Evolutionary conservation across 2,329 filamentous ascomycete species (phyloP).

Genomic region (Domatiomyces globalis): DNA sequence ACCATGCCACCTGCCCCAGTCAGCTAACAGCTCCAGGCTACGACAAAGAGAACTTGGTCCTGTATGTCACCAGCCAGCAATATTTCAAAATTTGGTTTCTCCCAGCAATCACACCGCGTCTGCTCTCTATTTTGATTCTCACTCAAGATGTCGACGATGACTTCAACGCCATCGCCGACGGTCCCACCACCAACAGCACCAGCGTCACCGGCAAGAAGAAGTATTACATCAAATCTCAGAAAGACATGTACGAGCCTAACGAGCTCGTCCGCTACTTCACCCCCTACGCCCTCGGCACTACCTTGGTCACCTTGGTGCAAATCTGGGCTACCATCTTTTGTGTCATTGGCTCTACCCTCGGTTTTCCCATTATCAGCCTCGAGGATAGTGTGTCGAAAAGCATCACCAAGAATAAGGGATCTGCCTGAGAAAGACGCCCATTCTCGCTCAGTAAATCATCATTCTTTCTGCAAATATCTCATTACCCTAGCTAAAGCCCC

Average conservation of each 20-base stretch:
- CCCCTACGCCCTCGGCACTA: conserved; percentile 42
- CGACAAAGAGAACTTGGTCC: conserved; percentile 48
- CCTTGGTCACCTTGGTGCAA: conserved; percentile 49
- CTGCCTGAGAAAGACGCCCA: no score
- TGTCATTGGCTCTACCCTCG: conserved; percentile 40
- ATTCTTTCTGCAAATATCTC: conserved; percentile 24
- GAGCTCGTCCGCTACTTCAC: conserved; percentile 61
- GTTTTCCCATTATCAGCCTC: background rate
- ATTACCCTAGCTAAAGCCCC: conserved; percentile 12
- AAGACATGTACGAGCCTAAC: conserved; percentile 67
- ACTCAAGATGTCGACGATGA: conserved; percentile 16
- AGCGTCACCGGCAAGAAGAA: conserved; percentile 15
- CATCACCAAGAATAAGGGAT: background rate
- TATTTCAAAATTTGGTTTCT: conserved; percentile 64
- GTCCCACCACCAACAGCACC: conserved; percentile 16
- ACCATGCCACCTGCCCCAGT: background rate
- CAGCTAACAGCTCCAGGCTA: conserved; percentile 38
- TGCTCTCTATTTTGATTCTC: conserved; percentile 55
- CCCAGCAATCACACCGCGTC: conserved; percentile 55
- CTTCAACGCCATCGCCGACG: conserved; percentile 1
- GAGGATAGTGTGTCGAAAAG: background rate
- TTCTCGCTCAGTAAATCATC: conserved; percentile 22
- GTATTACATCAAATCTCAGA: conserved; percentile 62
- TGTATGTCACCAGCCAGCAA: conserved; percentile 63
- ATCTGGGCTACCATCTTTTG: conserved; percentile 51